Base-by-base conservation (phyloP, 2,329 filamentous ascomycete genomes). In the Mollisia scopiformis region DNA sequence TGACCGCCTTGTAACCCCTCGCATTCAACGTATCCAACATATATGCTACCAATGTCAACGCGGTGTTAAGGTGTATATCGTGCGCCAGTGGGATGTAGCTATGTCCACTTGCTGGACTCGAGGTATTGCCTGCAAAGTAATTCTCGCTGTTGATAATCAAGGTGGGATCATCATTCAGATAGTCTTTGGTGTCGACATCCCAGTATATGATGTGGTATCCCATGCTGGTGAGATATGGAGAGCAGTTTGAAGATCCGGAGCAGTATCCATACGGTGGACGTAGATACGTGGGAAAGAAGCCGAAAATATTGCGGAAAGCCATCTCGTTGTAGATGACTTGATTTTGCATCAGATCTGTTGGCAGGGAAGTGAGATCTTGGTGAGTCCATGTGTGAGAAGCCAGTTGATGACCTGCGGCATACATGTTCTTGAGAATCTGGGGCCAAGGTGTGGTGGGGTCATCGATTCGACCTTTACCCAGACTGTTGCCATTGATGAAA, bases 361-460 rank as follows among this genome's bases (percentile, higher is more conserved):
- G 74, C 53, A 81, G 63, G n/a, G 71, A 69, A 65, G 74, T 77
- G 57, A 82, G 68, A 55, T 80, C 75, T 59, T 77, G 72, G 65
- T 84, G 81, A 1, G 78, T 78, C 80, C 80, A 84, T 6, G 81
- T 83, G 71, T 84, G 85, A 19, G 78, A 82, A 59, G 81, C 85
- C 58, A 88, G 76, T 69, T 88, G 85, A 71, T 88, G 85, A 19
- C 83, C 84, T 4, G 82, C 80, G 21, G 21, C 31, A 23, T 62
- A 50, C 58, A 65, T 66, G 10, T 54, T 39, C n/a, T 61, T 16
- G 59, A 88, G 81, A 13, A 82, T 80, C 3, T 75, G 72, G 11
- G 73, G 71, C 67, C 80, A 80, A 62, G 74, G 74, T 19, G 76
- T 75, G 13, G 75, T 75, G 6, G 77, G 73, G 57, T 80, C 77